A percentile compares a stretch with the other conserved stretches of the same genome.
Evolutionary conservation across 2,329 filamentous ascomycete species (phyloP).

Genomic region (Furcasterigmium sp.): DNA sequence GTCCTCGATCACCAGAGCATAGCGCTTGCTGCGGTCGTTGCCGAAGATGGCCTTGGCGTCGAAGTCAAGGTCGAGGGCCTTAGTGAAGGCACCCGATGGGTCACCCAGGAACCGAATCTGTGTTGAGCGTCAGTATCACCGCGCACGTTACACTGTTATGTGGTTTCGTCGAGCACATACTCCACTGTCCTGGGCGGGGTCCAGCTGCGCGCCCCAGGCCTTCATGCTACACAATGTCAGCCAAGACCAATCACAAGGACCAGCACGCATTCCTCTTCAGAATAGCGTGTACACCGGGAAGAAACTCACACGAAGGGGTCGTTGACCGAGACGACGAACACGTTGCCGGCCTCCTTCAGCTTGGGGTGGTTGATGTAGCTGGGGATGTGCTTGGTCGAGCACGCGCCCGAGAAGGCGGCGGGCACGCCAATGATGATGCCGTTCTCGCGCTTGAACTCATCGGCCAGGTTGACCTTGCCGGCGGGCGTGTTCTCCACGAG

Average conservation of each 20-base stretch:
- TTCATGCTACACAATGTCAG: slow-evolving; percentile 61
- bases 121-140: background rate
- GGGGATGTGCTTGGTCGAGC: slow-evolving; percentile 67
- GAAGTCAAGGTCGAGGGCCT: slow-evolving; percentile 77
- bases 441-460: slow-evolving; percentile 65
- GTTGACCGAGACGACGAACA: slow-evolving; percentile 90
- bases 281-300: background rate
- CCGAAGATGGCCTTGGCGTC: slow-evolving; percentile 78
- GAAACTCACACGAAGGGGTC: slow-evolving; percentile 91
- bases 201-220: slow-evolving; percentile 75
- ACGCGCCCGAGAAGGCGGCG: slow-evolving; percentile 63
- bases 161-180: slow-evolving; percentile 60
- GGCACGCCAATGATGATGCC: slow-evolving; percentile 83
- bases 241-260: slow-evolving; percentile 1
- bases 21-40: slow-evolving; percentile 77
- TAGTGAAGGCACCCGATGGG: slow-evolving; percentile 72
- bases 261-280: slow-evolving; percentile 6
- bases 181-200: slow-evolving; percentile 68
- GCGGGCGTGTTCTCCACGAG: slow-evolving; percentile 83
- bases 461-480: slow-evolving; percentile 82
- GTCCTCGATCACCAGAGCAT: slow-evolving; percentile 75
- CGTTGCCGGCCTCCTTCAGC: slow-evolving; percentile 73
- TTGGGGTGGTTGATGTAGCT: slow-evolving; percentile 78
- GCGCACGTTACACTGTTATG: too few species aligned
- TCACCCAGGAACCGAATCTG: slow-evolving; percentile 89